Evolutionary conservation across 495 filamentous ascomycete genomes (phyloP).

Genomic region (Trichoderma gamsii): DNA sequence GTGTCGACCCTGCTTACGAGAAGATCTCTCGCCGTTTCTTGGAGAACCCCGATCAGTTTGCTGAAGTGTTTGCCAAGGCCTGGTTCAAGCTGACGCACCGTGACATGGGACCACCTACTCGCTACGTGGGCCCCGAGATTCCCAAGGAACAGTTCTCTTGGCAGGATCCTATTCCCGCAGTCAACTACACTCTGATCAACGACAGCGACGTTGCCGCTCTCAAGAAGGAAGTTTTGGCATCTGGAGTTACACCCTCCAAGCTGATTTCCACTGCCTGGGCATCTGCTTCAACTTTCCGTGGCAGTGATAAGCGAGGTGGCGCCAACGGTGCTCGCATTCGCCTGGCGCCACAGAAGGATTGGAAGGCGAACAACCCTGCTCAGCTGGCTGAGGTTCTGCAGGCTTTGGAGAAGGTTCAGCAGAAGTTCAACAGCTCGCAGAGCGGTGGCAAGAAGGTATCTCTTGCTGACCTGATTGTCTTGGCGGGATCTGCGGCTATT

Average conservation of each 20-base stretch:
- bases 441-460: constrained; percentile 59
- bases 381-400: constrained; percentile 51
- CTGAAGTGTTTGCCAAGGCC: constrained; percentile 58
- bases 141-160: constrained; percentile 56
- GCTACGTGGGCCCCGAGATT: constrained; percentile 65
- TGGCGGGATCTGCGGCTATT: constrained; percentile 61
- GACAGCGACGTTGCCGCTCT: constrained; percentile 51
- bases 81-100: constrained; percentile 78
- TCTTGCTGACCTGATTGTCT: constrained; percentile 64
- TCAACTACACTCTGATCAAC: constrained; percentile 50
- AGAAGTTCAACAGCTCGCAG: constrained; percentile 46
- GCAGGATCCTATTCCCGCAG: constrained; percentile 58
- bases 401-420: constrained; percentile 55
- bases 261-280: constrained; percentile 61
- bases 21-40: constrained; percentile 65
- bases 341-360: constrained; percentile 60
- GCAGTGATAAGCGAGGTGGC: constrained; percentile 68
- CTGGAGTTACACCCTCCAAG: constrained; percentile 48
- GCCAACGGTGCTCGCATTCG: constrained; percentile 70
- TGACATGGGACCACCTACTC: constrained; percentile 61
- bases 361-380: constrained; percentile 61
- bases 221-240: constrained; percentile 58
- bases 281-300: constrained; percentile 66
- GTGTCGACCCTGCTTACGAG: constrained; percentile 62
- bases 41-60: constrained; percentile 57